Base-by-base conservation (phyloP, 176 grass and related monocot genomes). In the Phoenix roebelenii region DNA sequence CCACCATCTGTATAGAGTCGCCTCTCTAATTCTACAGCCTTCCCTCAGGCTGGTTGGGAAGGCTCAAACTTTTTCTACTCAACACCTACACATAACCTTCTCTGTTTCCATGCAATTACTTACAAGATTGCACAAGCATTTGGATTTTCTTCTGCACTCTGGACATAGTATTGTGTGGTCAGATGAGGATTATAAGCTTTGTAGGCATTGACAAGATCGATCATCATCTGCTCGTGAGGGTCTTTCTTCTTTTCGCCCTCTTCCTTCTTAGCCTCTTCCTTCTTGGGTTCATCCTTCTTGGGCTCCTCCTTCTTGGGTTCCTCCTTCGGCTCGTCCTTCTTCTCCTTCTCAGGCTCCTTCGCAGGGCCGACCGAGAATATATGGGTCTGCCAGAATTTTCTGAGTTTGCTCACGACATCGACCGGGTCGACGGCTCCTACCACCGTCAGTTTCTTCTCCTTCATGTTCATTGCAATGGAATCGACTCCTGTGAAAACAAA, bases 71-170 rank as follows among this genome's bases (percentile, higher is more conserved):
- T 2, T 0, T 44, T 2, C 35, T 44, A 12, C 35, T 44, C 35
- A 44, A 44, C 9, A 44, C 7, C 12, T 12, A 44, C 2, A 14
- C 12, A 44, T 14, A 14, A 44, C 35, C 35, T 44, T 44, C 35
- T 14, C 35, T 14, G 35, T 44, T 44, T 14, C 35, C 35, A 44
- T 44, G 7, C 10, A 12, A 44, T 12, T 28, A 26, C 7, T 80
- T 63, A 92, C 49, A 53, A 87, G 19, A 95, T 95, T 63, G 23
- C 50, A 67, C 90, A 95, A 1, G 80, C 76, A 79, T 95, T 89
- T 0, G 90, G 90, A 72, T 95, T 95, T 70, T 95, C 90, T 54
- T 95, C 86, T 57, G 77, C 76, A 68, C 83, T 89, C 1, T 76
- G 71, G 5, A 74, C 49, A 49, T 81, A 81, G 55, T 83, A 62